Evolutionary conservation across 2,329 filamentous ascomycete species (phyloP).

Genomic region (Aspergillus awamori): DNA sequence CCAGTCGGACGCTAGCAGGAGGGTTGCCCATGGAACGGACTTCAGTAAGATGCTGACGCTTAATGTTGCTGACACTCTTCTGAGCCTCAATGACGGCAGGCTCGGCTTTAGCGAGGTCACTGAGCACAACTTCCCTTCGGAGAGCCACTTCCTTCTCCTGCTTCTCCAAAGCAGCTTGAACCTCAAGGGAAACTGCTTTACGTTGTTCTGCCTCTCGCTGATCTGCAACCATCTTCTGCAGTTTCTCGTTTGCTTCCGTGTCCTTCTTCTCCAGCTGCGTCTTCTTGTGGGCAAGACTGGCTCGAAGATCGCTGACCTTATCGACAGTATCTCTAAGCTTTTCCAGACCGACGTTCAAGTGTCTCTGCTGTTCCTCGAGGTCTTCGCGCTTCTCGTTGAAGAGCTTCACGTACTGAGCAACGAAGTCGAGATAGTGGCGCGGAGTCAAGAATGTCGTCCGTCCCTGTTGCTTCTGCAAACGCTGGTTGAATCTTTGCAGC

Average conservation of each 20-base stretch:
- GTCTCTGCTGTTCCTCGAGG: conserved; percentile 95
- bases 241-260: conserved; percentile 92
- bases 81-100: conserved; percentile 91
- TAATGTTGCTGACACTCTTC: conserved; percentile 97
- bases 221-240: conserved; percentile 95
- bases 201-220: conserved; percentile 92
- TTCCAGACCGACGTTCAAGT: conserved; percentile 96
- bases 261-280: conserved; percentile 90
- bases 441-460: conserved; percentile 92
- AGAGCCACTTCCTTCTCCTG: conserved; percentile 86
- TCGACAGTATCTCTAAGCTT: conserved; percentile 96
- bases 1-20: conserved; percentile 84
- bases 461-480: conserved; percentile 87
- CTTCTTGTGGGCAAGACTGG: conserved; percentile 92
- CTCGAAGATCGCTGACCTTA: conserved; percentile 90
- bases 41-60: conserved; percentile 94
- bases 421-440: conserved; percentile 96
- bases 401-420: conserved; percentile 93
- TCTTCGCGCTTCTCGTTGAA: conserved; percentile 99
- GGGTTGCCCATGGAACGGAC: conserved; percentile 96
- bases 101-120: conserved; percentile 86
- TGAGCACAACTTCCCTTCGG: conserved; percentile 80
- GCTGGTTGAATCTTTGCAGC: conserved; percentile 83
- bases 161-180: conserved; percentile 82
- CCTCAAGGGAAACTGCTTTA: conserved; percentile 83